These are phyloP conservation scores for Arthrinium puccinioides DNA, from an alignment of 2,329 filamentous ascomycete genomes.

Conservation along the genomic window DNA sequence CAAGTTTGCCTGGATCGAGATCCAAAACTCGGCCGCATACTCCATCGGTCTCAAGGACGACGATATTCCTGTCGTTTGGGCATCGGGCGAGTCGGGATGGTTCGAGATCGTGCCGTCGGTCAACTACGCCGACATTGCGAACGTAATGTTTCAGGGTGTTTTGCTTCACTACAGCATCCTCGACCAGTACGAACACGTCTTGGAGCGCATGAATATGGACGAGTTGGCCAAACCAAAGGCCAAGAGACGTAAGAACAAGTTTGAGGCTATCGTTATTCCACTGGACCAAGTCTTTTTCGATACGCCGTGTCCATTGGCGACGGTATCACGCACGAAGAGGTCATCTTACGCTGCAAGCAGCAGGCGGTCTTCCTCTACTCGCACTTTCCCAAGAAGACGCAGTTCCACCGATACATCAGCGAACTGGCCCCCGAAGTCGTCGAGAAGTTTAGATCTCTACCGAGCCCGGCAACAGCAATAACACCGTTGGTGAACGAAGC, in stretches of 20 bases:
- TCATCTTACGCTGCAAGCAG: constrained; percentile 35
- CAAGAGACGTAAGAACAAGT: constrained; percentile 6
- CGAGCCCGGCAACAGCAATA: no score
- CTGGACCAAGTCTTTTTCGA: constrained; percentile 27
- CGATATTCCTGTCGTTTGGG: constrained; percentile 56
- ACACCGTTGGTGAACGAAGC: no score
- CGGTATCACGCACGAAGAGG: constrained; percentile 43
- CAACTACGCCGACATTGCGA: constrained; percentile 48
- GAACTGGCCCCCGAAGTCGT: constrained; percentile 10
- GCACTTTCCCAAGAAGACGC: constrained; percentile 42
- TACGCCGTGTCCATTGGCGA: constrained; percentile 47
- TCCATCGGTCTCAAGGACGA: constrained; percentile 46
- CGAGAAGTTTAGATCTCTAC: neutral
- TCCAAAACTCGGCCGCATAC: constrained; percentile 40
- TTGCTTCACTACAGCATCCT: constrained; percentile 56
- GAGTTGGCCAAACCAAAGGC: constrained; percentile 26
- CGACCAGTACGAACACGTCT: constrained; percentile 42
- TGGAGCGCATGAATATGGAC: constrained; percentile 21
- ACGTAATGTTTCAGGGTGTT: constrained; percentile 56
- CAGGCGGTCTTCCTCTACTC: constrained; percentile 45
- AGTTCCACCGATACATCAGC: constrained; percentile 42
- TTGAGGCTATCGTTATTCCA: constrained; percentile 17
- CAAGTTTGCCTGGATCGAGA: constrained; percentile 38
- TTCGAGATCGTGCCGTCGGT: constrained; percentile 57
- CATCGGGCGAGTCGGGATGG: constrained; percentile 58